A percentile compares a stretch with the other conserved stretches of the same genome.
Evolutionary conservation across 140 eudicot species (phyloP).

Genomic region (Anethum foeniculum): DNA sequence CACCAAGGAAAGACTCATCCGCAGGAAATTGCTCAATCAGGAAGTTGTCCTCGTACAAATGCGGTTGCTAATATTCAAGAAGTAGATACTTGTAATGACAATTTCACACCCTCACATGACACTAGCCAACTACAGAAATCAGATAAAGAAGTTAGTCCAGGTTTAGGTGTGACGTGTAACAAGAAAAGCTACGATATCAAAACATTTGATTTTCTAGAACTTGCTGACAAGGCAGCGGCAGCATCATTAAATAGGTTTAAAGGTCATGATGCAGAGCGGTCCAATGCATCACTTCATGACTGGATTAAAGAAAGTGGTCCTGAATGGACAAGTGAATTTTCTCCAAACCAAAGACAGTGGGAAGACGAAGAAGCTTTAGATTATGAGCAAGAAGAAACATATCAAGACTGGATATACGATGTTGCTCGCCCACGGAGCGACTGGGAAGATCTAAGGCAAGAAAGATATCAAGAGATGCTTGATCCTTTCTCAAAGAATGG

Average conservation of each 20-base stretch:
- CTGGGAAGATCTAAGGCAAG: slow-evolving; percentile 83
- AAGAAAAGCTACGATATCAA: slow-evolving; percentile 7
- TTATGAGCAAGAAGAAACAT: slow-evolving; percentile 28
- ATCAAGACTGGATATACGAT: slow-evolving; percentile 61
- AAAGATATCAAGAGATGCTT: slow-evolving; percentile 79
- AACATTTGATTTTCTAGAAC: slow-evolving; percentile 8
- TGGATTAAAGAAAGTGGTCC: slow-evolving; percentile 18
- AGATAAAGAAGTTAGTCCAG: slow-evolving; percentile 25
- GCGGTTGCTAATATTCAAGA: background rate
- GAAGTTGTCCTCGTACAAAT: background rate
- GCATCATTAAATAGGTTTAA: background rate
- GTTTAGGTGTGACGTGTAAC: slow-evolving; percentile 16
- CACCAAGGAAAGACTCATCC: slow-evolving; percentile 8
- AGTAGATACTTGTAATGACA: slow-evolving; percentile 8
- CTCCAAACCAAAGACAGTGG: slow-evolving; percentile 40
- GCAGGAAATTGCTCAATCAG: background rate
- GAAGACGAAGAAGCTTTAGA: slow-evolving; percentile 40
- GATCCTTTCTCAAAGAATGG: slow-evolving; percentile 38
- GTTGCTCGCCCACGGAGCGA: slow-evolving; percentile 77
- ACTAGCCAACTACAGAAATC: background rate
- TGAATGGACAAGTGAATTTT: slow-evolving; percentile 40
- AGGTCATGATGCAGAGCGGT: slow-evolving; percentile 3
- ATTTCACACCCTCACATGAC: slow-evolving; percentile 8
- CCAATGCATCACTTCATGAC: slow-evolving; percentile 10
- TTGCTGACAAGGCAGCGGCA: slow-evolving; percentile 5